Conservation (phyloP, 352 stramenopile species). For the Pythium rishiriense region DNA sequence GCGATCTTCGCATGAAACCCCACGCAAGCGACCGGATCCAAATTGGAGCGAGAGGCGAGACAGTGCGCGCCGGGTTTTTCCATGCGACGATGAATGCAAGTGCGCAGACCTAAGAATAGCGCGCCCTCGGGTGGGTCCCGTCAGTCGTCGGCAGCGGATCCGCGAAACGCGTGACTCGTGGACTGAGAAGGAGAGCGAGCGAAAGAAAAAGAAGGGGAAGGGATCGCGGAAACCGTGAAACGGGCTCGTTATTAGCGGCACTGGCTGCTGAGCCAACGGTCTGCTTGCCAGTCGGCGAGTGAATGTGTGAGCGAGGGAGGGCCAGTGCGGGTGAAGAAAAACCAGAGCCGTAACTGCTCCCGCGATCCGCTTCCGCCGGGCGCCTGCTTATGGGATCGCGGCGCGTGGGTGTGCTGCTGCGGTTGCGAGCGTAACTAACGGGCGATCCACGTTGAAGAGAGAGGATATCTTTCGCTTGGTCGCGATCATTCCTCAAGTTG, state of each 20-base stretch:
- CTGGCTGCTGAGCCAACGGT: not conserved
- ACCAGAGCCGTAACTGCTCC: conserved; percentile 18
- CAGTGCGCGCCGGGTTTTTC: conserved; percentile 13
- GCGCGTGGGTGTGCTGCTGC: not conserved
- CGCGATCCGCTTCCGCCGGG: not conserved
- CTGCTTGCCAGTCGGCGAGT: not conserved
- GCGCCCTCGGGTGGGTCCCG: conserved; percentile 10
- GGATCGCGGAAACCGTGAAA: not conserved
- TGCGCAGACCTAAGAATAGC: conserved; percentile 15
- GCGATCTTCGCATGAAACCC: conserved; percentile 7
- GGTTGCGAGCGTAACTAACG: conserved; percentile 22
- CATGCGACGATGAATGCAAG: conserved; percentile 6
- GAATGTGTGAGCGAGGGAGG: not conserved
- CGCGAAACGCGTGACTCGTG: conserved; percentile 3
- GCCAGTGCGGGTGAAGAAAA: conserved; percentile 13
- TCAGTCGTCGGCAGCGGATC: conserved; percentile 21
- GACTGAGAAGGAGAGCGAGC: not conserved
- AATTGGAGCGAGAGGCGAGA: conserved; percentile 11
- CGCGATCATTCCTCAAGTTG: conserved; percentile 23
- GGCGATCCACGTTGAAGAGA: conserved; percentile 24
- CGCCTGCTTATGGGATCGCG: conserved; percentile 22
- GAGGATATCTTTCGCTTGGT: conserved; percentile 27
- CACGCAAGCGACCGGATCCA: conserved; percentile 1
- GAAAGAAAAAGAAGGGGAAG: not conserved
- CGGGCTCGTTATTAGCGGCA: not conserved